These are phyloP conservation scores for Periconia sp. DNA, from an alignment of 2,329 filamentous ascomycete species.

Conservation along the genomic window DNA sequence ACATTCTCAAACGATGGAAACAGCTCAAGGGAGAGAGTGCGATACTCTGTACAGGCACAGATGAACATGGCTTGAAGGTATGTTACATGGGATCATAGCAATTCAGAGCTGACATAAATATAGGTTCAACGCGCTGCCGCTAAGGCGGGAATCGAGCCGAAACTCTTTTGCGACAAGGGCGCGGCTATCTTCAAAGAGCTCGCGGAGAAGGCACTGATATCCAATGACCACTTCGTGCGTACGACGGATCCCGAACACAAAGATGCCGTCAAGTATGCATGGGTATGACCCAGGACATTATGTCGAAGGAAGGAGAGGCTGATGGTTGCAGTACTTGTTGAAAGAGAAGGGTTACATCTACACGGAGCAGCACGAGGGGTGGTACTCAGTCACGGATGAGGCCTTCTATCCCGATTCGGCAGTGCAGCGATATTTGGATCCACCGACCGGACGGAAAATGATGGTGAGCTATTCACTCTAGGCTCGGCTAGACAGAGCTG, in stretches of 20 bases:
- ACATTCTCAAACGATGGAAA: constrained; percentile 93
- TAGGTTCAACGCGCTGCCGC: constrained; percentile 83
- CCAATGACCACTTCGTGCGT: constrained; percentile 86
- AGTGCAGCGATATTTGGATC: constrained; percentile 76
- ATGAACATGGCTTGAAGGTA: constrained; percentile 96
- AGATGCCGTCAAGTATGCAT: constrained; percentile 86
- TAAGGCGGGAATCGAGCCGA: constrained; percentile 72
- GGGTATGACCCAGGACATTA: constrained; percentile 58
- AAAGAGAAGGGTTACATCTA: constrained; percentile 80
- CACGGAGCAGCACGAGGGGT: constrained; percentile 84
- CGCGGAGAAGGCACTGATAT: constrained; percentile 71
- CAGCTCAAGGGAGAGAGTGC: constrained; percentile 73
- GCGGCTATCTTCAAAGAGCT: constrained; percentile 79
- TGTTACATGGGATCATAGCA: no score
- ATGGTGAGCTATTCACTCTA: constrained; percentile 59
- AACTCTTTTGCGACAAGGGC: constrained; percentile 87
- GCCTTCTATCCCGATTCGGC: constrained; percentile 86
- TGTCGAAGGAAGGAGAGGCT: constrained; percentile 18
- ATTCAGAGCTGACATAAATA: no score
- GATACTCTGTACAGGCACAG: constrained; percentile 86
- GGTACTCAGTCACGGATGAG: constrained; percentile 97
- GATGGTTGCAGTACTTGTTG: constrained; percentile 64
- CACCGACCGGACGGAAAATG: constrained; percentile 80
- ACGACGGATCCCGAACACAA: constrained; percentile 86
- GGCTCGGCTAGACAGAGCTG: constrained; percentile 7